A percentile compares a stretch with the other conserved stretches of the same genome.
Conservation (phyloP, 108 stramenopile genomes). For the Nitzschia palea region DNA sequence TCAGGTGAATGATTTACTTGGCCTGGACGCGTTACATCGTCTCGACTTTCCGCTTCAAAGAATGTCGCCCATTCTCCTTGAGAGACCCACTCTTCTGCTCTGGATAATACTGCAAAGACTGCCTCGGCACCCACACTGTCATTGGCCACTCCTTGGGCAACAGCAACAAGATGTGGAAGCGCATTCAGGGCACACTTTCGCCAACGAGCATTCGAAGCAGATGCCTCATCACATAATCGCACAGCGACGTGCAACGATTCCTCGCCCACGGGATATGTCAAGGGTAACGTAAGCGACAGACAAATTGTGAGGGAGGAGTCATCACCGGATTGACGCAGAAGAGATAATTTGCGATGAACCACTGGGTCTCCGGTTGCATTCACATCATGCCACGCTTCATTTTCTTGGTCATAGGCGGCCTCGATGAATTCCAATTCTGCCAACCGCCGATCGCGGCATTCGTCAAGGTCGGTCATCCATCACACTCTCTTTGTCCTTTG, state of each 20-base stretch:
- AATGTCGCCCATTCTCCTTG: conserved; percentile 47
- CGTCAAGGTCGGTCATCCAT: conserved; percentile 15
- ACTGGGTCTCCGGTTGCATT: conserved; percentile 4
- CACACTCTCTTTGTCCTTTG: no score
- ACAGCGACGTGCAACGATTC: conserved; percentile 25
- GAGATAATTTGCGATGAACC: conserved; percentile 46
- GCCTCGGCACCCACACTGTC: conserved; percentile 56
- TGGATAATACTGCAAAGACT: conserved; percentile 55
- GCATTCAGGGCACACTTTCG: conserved; percentile 54
- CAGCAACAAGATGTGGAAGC: conserved; percentile 34
- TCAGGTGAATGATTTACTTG: not conserved
- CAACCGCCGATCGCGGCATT: conserved; percentile 54
- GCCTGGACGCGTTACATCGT: not conserved
- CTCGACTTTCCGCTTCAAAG: not conserved
- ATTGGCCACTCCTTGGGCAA: conserved; percentile 28
- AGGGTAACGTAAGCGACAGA: conserved; percentile 49
- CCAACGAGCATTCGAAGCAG: not conserved
- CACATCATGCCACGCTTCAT: conserved; percentile 62
- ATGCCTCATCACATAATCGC: not conserved
- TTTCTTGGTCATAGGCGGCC: conserved; percentile 45
- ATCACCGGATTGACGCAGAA: no score
- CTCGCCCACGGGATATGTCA: conserved; percentile 41
- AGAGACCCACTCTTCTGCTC: conserved; percentile 71
- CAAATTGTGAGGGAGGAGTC: conserved; percentile 33
- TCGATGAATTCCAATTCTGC: conserved; percentile 74